phyloP scores from a whole-genome alignment of 345 rosid species.

The Luvunga scandens region DNA sequence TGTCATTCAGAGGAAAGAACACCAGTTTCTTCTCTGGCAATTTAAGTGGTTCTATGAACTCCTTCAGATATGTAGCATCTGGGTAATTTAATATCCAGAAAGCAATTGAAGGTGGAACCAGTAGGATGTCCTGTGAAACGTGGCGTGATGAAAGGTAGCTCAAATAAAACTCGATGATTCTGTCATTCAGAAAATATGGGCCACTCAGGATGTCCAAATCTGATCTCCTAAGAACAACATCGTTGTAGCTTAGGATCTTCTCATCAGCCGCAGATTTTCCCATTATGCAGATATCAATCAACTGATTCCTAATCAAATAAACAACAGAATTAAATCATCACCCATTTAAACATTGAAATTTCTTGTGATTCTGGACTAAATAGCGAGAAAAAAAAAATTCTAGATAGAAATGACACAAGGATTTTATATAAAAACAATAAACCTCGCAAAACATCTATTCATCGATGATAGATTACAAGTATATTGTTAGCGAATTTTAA shows the following conservation, averaged over 20 bases:
- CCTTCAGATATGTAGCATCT: constrained; percentile 45
- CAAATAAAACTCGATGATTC: constrained; percentile 81
- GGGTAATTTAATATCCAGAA: constrained; percentile 82
- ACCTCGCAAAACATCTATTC: background rate
- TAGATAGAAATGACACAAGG: background rate
- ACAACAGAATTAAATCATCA: background rate
- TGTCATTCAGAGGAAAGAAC: constrained; percentile 75
- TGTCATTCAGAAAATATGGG: constrained; percentile 57
- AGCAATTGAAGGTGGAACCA: constrained; percentile 75
- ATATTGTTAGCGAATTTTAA: too few species aligned
- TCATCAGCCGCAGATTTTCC: constrained; percentile 51
- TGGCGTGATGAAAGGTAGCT: constrained; percentile 55
- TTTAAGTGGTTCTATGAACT: constrained; percentile 55
- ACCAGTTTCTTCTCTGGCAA: constrained; percentile 48
- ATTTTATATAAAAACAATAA: background rate
- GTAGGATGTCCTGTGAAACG: constrained; percentile 43
- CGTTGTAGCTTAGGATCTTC: constrained; percentile 73
- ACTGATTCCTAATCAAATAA: constrained; percentile 7
- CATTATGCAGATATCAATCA: constrained; percentile 34
- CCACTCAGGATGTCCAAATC: constrained; percentile 69
- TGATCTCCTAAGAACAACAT: constrained; percentile 76
- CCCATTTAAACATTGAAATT: background rate
- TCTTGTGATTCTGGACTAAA: background rate
- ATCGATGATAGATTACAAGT: too few species aligned
- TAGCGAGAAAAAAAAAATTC: background rate